phyloP scores from a whole-genome alignment of 441 rosid species.

The Bocquillonia castaneifolia region DNA sequence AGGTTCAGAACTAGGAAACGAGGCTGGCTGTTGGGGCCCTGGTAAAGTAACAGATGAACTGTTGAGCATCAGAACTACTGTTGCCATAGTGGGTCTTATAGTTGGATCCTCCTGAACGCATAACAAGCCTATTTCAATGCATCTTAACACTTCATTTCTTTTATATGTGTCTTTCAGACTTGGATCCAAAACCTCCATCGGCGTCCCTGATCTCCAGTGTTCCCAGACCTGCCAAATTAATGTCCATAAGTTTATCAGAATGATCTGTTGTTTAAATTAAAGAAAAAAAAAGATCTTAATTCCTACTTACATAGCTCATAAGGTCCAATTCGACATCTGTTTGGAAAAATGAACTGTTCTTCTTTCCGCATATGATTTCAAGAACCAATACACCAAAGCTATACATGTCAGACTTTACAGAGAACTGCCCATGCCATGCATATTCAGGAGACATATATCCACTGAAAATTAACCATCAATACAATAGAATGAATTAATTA shows the following conservation, averaged over 20 bases:
- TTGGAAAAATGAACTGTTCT: background rate
- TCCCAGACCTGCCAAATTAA: slow-evolving; percentile 37
- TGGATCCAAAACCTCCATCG: slow-evolving; percentile 26
- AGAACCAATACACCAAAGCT: slow-evolving; percentile 6
- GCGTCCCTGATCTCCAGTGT: slow-evolving; percentile 28
- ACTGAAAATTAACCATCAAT: background rate
- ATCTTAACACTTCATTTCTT: slow-evolving; percentile 21
- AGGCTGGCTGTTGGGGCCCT: background rate
- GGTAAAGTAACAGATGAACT: background rate
- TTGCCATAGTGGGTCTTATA: slow-evolving; percentile 34
- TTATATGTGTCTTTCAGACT: slow-evolving; percentile 21
- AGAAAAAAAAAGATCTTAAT: background rate
- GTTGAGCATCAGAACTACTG: background rate
- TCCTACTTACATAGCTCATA: background rate
- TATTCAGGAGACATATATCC: background rate
- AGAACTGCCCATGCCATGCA: slow-evolving; percentile 1
- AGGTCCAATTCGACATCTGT: background rate
- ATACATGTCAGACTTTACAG: background rate
- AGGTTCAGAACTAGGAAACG: background rate
- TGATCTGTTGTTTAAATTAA: background rate
- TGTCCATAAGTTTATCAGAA: too few species aligned
- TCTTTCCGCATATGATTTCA: background rate
- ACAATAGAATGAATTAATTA: background rate
- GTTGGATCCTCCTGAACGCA: too few species aligned
- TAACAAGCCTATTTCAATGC: slow-evolving; percentile 35